A percentile compares a stretch with the other conserved stretches of the same genome.
phyloP scores from a whole-genome alignment of 2,329 filamentous ascomycete species.

The Fusarium humuli region DNA sequence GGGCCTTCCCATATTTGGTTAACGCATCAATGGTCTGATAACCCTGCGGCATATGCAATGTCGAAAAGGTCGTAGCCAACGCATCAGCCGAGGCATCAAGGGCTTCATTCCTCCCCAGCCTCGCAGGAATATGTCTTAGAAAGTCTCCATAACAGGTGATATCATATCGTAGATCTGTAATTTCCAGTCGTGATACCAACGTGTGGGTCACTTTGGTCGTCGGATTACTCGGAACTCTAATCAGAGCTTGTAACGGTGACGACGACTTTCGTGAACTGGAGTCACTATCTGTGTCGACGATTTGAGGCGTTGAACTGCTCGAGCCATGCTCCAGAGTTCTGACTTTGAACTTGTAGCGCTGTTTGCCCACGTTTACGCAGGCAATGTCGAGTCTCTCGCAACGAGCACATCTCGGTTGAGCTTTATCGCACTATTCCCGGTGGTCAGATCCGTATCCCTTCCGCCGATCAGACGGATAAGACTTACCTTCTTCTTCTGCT shows the following conservation, averaged over 20 bases:
- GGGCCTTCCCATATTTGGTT: constrained; percentile 49
- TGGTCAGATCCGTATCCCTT: background rate
- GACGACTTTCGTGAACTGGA: background rate
- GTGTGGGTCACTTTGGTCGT: constrained; percentile 42
- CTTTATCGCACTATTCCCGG: constrained; percentile 58
- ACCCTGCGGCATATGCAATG: constrained; percentile 31
- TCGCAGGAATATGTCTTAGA: constrained; percentile 57
- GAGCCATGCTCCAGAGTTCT: constrained; percentile 34
- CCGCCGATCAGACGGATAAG: background rate
- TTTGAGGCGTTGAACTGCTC: constrained; percentile 1
- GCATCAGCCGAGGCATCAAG: constrained; percentile 55
- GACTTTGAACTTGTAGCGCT: constrained; percentile 63
- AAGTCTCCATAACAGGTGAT: constrained; percentile 60
- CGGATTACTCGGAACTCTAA: constrained; percentile 48
- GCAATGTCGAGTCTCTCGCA: constrained; percentile 58
- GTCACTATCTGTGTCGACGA: constrained; percentile 21
- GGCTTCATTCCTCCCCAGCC: constrained; percentile 59
- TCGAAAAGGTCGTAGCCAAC: constrained; percentile 45
- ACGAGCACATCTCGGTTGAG: constrained; percentile 57
- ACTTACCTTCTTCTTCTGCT: constrained; percentile 65
- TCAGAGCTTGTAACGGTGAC: constrained; percentile 6
- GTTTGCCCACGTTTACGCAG: constrained; percentile 60
- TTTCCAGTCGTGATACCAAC: constrained; percentile 50
- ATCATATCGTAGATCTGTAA: constrained; percentile 60
- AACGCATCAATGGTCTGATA: constrained; percentile 41